phyloP scores from a whole-genome alignment of 495 filamentous ascomycete species.

The Elaphomyces granulatus region DNA sequence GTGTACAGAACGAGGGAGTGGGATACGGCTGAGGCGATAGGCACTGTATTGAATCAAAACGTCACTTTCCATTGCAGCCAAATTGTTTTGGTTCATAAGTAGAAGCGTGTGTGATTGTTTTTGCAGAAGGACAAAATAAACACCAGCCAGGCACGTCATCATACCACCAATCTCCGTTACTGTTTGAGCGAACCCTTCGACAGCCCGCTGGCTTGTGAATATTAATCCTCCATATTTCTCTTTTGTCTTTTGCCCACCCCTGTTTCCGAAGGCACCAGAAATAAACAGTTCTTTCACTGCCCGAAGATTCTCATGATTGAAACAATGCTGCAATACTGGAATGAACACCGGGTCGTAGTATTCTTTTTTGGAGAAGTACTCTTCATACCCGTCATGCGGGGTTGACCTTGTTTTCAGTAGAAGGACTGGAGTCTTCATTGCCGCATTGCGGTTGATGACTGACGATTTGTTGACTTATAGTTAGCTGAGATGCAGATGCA shows the following conservation, averaged over 20 bases:
- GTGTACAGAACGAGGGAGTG: slow-evolving; percentile 58
- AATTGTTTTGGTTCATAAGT: too few relatives aligned
- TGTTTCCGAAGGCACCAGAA: slow-evolving; percentile 13
- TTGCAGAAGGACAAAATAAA: too few relatives aligned
- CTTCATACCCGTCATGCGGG: slow-evolving; percentile 66
- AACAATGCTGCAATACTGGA: slow-evolving; percentile 67
- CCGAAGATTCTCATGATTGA: slow-evolving; percentile 33
- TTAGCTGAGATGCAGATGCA: too few relatives aligned
- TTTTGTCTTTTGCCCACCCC: slow-evolving; percentile 4
- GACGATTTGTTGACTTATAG: too few relatives aligned
- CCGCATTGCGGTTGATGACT: too few relatives aligned
- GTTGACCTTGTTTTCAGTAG: slow-evolving; percentile 78
- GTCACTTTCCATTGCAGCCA: too few relatives aligned
- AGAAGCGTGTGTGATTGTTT: too few relatives aligned
- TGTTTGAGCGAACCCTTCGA: slow-evolving; percentile 67
- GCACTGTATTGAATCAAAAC: too few relatives aligned
- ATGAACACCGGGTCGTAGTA: slow-evolving; percentile 49
- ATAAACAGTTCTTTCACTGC: slow-evolving; percentile 29
- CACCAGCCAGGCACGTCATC: too few relatives aligned
- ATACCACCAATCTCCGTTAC: slow-evolving; percentile 33
- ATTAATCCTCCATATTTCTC: slow-evolving; percentile 65
- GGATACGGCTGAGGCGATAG: slow-evolving; percentile 24
- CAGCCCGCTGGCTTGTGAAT: slow-evolving; percentile 88
- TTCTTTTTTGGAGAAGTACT: slow-evolving; percentile 42
- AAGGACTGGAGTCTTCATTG: slow-evolving; percentile 40